These are phyloP conservation scores for Penicillium thymicola DNA, from an alignment of 2,329 filamentous ascomycete genomes.

Conservation along the genomic window DNA sequence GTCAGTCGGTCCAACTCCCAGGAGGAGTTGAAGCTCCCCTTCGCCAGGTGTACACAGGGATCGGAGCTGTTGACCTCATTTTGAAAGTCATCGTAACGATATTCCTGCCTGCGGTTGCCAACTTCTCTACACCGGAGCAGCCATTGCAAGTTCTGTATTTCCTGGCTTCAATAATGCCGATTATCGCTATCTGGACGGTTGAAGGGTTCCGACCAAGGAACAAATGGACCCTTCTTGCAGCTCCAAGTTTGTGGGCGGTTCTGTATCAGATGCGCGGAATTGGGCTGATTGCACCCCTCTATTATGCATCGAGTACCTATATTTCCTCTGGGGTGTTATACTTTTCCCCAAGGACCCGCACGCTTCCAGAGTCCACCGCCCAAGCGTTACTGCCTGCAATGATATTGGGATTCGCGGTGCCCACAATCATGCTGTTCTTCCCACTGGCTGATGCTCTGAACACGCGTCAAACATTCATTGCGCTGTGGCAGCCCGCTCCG, in stretches of 20 bases:
- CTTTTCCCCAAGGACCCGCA: conserved; percentile 12
- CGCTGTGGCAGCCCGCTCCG: conserved; percentile 25
- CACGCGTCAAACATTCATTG: conserved; percentile 19
- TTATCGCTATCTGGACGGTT: conserved; percentile 14
- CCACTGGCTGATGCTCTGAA: conserved; percentile 11
- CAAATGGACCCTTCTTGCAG: conserved; percentile 14
- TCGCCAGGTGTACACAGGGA: conserved; percentile 8
- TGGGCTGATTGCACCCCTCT: conserved; percentile 24
- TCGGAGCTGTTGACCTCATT: conserved; percentile 6
- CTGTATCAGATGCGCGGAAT: conserved; percentile 18
- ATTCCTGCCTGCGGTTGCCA: conserved; percentile 8
- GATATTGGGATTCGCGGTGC: conserved; percentile 24
- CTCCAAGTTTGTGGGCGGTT: conserved; percentile 14
- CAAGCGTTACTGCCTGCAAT: conserved; percentile 24
- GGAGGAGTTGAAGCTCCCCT: conserved; percentile 1
- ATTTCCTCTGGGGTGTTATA: conserved; percentile 10
- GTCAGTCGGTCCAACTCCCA: background rate
- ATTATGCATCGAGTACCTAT: conserved; percentile 21
- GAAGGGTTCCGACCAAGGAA: conserved; percentile 16
- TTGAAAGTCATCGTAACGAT: conserved; percentile 7
- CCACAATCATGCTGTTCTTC: conserved; percentile 25
- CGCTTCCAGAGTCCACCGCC: conserved; percentile 16
- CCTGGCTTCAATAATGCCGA: conserved; percentile 9
- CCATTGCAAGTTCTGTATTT: conserved; percentile 14
- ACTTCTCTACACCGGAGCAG: conserved; percentile 5